Percentiles rank a stretch among this genome's conserved stretches.
Conservation (phyloP, 2,329 filamentous ascomycete species). For the Endoconidiophora laricicola region DNA sequence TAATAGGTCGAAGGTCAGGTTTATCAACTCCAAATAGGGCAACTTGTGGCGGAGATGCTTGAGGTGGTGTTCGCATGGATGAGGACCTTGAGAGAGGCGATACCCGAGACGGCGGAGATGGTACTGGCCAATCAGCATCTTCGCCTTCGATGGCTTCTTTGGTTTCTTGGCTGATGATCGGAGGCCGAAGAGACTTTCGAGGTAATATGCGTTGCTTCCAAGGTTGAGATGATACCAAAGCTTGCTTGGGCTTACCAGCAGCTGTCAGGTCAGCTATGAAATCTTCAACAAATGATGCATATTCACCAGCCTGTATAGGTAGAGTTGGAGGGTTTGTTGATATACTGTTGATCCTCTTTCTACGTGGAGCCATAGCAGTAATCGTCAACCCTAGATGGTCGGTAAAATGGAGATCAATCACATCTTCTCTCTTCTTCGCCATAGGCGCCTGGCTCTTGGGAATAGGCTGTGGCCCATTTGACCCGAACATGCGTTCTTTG, state of each 20-base stretch:
- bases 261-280: constrained; percentile 3
- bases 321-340: neutral
- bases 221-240: neutral
- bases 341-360: neutral
- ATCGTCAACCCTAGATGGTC: constrained; percentile 26
- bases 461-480: constrained; percentile 15
- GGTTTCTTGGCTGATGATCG: neutral
- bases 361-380: neutral
- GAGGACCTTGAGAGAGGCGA: neutral
- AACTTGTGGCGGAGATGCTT: constrained; percentile 1
- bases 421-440: constrained; percentile 19
- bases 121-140: constrained; percentile 1
- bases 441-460: constrained; percentile 15
- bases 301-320: neutral
- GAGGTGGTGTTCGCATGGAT: neutral
- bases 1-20: neutral
- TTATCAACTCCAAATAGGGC: neutral
- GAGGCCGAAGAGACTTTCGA: neutral
- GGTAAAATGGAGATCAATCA: constrained; percentile 35
- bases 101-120: constrained; percentile 2
- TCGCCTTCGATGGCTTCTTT: constrained; percentile 1
- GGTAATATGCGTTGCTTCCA: neutral
- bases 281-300: constrained; percentile 3
- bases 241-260: neutral
- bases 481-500: constrained; percentile 30